These are phyloP conservation scores for Cercospora sesami DNA, from an alignment of 2,329 filamentous ascomycete genomes.

Conservation along the genomic window DNA sequence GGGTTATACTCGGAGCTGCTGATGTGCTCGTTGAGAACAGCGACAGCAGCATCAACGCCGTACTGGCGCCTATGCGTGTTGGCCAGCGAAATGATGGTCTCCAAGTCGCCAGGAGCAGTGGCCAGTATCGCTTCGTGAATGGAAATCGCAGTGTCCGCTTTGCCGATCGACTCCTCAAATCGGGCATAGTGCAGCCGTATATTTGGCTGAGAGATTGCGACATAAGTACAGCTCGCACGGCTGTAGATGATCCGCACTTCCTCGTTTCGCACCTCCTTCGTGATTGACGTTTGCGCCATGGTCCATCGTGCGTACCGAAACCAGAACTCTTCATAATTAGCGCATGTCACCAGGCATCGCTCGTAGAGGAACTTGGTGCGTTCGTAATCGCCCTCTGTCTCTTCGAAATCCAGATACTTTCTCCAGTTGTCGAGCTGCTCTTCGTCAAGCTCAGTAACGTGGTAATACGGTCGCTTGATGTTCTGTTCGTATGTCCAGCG, in stretches of 20 bases:
- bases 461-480: slow-evolving; percentile 95
- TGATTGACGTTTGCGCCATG: slow-evolving; percentile 73
- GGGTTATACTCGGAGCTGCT: slow-evolving; percentile 54
- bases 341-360: slow-evolving; percentile 86
- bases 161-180: slow-evolving; percentile 83
- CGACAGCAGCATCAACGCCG: slow-evolving; percentile 80
- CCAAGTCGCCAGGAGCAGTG: slow-evolving; percentile 75
- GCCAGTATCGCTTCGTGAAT: slow-evolving; percentile 81
- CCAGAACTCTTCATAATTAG: slow-evolving; percentile 98
- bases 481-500: slow-evolving; percentile 94
- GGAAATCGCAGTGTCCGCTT: slow-evolving; percentile 74
- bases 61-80: slow-evolving; percentile 81
- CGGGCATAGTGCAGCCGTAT: slow-evolving; percentile 89
- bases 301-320: slow-evolving; percentile 97
- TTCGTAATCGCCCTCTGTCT: slow-evolving; percentile 73
- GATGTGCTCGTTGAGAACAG: slow-evolving; percentile 78
- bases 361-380: slow-evolving; percentile 86
- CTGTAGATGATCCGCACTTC: slow-evolving; percentile 91
- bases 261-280: slow-evolving; percentile 78
- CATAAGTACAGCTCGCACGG: slow-evolving; percentile 78
- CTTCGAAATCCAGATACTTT: slow-evolving; percentile 95
- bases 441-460: slow-evolving; percentile 88
- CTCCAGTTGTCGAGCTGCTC: slow-evolving; percentile 85
- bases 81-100: slow-evolving; percentile 84
- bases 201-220: slow-evolving; percentile 79